Evolutionary conservation across 75 land plant species (phyloP).

Genomic region (Pinus albicaulis): DNA sequence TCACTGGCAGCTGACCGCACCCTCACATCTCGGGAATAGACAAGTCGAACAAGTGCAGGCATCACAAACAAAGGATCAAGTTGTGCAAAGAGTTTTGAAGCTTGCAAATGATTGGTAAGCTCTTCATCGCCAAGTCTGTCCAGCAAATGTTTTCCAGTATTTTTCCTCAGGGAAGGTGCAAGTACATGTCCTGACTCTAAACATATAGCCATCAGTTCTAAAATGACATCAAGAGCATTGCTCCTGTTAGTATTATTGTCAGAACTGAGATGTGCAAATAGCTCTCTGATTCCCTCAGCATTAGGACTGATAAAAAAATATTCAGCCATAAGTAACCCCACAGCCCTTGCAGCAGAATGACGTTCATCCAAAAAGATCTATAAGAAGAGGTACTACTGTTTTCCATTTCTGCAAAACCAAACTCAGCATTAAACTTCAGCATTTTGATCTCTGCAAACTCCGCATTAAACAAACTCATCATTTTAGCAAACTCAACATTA

Average conservation of each 20-base stretch:
- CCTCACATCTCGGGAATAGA: too few species aligned
- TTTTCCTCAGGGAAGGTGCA: constrained; percentile 61
- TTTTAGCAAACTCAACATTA: too few species aligned
- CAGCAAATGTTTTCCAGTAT: constrained; percentile 57
- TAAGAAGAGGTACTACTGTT: constrained; percentile 43
- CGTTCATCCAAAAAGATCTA: constrained; percentile 71
- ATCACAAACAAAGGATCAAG: too few species aligned
- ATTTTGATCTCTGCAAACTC: too few species aligned
- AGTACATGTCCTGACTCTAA: constrained; percentile 30
- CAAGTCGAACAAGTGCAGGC: too few species aligned
- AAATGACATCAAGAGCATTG: constrained; percentile 74
- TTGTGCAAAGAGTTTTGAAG: constrained; percentile 52
- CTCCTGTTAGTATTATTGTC: constrained; percentile 45
- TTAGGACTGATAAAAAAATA: too few species aligned
- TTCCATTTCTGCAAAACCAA: constrained; percentile 48
- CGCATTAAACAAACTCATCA: constrained; percentile 4
- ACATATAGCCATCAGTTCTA: constrained; percentile 40
- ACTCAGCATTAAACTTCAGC: too few species aligned
- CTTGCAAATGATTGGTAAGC: too few species aligned
- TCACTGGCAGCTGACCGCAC: too few species aligned
- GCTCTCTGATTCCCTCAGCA: constrained; percentile 46
- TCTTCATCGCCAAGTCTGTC: too few species aligned
- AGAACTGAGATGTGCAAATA: constrained; percentile 55
- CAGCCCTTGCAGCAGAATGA: too few species aligned
- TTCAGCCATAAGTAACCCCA: too few species aligned